Conservation (phyloP, 352 stramenopile genomes). For the Phytopythium cucurbitacearum region DNA sequence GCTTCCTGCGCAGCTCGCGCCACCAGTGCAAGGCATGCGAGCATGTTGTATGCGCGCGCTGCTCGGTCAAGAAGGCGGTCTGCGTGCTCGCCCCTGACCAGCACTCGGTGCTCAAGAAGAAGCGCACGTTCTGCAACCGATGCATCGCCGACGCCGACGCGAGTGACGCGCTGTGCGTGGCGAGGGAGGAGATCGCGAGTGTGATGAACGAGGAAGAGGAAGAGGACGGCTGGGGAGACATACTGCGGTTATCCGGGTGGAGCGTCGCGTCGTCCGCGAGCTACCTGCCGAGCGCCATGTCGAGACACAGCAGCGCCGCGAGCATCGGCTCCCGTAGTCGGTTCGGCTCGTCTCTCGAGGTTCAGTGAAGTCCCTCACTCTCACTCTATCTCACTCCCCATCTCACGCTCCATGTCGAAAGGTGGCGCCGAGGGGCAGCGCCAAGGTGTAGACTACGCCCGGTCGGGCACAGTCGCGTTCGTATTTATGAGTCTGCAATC, state of each 20-base stretch:
- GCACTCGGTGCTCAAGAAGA: conserved; percentile 22
- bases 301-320: conserved; percentile 17
- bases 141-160: conserved; percentile 11
- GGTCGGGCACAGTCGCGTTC: no score
- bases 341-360: conserved; percentile 1
- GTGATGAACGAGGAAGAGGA: conserved; percentile 14
- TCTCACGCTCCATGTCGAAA: no score
- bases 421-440: no score
- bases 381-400: no score
- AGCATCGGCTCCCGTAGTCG: conserved; percentile 10
- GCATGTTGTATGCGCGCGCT: conserved; percentile 29
- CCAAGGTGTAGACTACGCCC: no score
- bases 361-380: no score
- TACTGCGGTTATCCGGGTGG: conserved; percentile 17
- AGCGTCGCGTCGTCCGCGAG: conserved; percentile 19
- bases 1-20: conserved; percentile 1
- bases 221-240: conserved; percentile 16
- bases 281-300: conserved; percentile 19
- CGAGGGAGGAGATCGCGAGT: conserved; percentile 15
- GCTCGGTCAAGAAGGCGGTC: conserved; percentile 28
- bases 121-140: conserved; percentile 13
- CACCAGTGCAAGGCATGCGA: conserved; percentile 21
- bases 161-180: conserved; percentile 16
- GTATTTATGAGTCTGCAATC: no score
- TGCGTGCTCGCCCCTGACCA: conserved; percentile 29